Percentiles rank a stretch among this genome's conserved stretches.
Evolutionary conservation across 192 early-diverging fungal species (phyloP).

Genomic region (Rhizophagus sp.): DNA sequence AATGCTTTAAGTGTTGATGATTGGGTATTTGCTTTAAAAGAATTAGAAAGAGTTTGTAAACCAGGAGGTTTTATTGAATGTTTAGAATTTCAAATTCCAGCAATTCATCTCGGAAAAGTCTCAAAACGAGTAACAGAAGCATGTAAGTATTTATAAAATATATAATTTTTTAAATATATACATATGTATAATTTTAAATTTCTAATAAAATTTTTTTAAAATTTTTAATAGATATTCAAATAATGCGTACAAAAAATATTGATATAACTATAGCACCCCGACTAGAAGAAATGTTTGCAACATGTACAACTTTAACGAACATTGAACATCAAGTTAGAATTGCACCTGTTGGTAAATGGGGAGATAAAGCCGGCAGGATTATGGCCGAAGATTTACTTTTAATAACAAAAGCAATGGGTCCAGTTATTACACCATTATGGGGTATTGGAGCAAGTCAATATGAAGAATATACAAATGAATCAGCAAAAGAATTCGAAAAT

Average conservation of each 20-base stretch:
- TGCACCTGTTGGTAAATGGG: not conserved
- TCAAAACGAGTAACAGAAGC: not conserved
- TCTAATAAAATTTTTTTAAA: not conserved
- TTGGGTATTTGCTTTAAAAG: conserved; percentile 15
- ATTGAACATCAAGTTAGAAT: not conserved
- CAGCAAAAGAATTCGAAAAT: not conserved
- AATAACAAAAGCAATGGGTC: not conserved
- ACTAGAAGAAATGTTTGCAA: not conserved
- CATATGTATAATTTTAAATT: not conserved
- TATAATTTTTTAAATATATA: too few species aligned
- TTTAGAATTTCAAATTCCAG: conserved; percentile 14
- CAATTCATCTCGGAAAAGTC: not conserved
- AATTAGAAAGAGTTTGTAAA: conserved; percentile 37
- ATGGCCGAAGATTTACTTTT: conserved; percentile 11
- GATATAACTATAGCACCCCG: not conserved
- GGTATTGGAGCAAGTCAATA: not conserved
- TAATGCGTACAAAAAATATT: conserved; percentile 9
- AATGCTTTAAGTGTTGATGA: conserved; percentile 25
- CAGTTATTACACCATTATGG: not conserved
- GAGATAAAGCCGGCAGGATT: not conserved
- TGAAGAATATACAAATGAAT: not conserved
- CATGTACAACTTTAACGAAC: not conserved
- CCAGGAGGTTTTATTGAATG: conserved; percentile 39
- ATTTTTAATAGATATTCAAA: not conserved
- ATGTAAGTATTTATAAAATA: not conserved